Percentiles rank a stretch among this genome's conserved stretches.
phyloP scores from a whole-genome alignment of 495 filamentous ascomycete genomes.

The Staphylotrichum longicolle region DNA sequence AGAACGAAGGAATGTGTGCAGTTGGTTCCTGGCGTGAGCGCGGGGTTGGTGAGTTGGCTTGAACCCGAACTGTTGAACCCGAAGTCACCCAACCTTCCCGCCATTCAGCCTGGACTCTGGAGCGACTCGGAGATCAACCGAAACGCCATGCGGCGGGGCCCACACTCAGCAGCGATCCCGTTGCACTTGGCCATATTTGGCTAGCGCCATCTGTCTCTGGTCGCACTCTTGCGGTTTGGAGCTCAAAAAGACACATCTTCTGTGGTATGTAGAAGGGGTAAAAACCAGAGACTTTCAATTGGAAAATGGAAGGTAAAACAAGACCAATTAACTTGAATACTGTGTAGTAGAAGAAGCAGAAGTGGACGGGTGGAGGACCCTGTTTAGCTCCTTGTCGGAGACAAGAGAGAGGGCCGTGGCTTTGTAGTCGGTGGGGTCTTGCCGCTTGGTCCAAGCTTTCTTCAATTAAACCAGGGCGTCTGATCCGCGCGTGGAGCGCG shows the following conservation, averaged over 20 bases:
- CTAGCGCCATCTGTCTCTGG: conserved; percentile 4
- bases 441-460: neutral
- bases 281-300: too few species aligned
- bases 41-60: conserved; percentile 3
- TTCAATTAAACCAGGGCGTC: conserved; percentile 7
- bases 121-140: neutral
- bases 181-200: conserved; percentile 13
- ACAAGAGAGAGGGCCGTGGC: too few species aligned
- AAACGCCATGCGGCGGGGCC: neutral
- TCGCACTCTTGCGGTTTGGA: neutral
- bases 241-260: too few species aligned
- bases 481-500: conserved; percentile 10
- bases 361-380: too few species aligned
- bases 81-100: too few species aligned
- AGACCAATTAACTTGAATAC: too few species aligned
- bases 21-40: neutral
- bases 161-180: conserved; percentile 11
- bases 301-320: too few species aligned
- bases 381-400: too few species aligned
- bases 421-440: too few species aligned
- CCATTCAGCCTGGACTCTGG: conserved; percentile 3
- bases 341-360: too few species aligned
- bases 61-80: neutral
- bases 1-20: neutral
- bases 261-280: too few species aligned